Percentiles rank a stretch among this genome's conserved stretches.
These are phyloP conservation scores for Tarenaya hassleriana DNA, from an alignment of 345 rosid species.

Conservation along the genomic window DNA sequence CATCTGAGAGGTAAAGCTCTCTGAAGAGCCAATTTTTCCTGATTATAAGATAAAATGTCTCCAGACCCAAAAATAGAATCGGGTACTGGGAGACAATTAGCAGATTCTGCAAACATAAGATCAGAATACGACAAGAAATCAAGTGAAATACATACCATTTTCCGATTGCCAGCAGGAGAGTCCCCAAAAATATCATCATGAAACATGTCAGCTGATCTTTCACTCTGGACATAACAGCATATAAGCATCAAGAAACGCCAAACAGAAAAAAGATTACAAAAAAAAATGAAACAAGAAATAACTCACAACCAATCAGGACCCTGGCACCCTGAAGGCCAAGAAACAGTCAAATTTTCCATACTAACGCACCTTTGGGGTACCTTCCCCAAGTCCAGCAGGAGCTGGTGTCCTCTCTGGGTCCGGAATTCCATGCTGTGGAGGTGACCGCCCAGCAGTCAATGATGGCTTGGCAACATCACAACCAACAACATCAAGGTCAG, in stretches of 20 bases:
- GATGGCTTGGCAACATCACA: slow-evolving; percentile 34
- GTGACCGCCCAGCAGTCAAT: slow-evolving; percentile 51
- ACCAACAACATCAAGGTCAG: slow-evolving; percentile 30
- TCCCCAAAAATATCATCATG: slow-evolving; percentile 97
- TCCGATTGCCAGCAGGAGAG: slow-evolving; percentile 68
- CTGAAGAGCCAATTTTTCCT: too few species aligned
- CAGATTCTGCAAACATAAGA: slow-evolving; percentile 6
- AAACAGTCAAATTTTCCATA: slow-evolving; percentile 20
- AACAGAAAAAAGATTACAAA: slow-evolving; percentile 2
- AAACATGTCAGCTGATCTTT: slow-evolving; percentile 63
- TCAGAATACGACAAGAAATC: slow-evolving; percentile 5
- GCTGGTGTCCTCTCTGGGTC: slow-evolving; percentile 37
- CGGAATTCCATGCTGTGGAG: slow-evolving; percentile 39
- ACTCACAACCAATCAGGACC: slow-evolving; percentile 25
- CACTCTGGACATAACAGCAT: slow-evolving; percentile 56
- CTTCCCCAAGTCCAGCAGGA: slow-evolving; percentile 84
- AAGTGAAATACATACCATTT: slow-evolving; percentile 41
- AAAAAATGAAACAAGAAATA: slow-evolving; percentile 18
- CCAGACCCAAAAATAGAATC: too few species aligned
- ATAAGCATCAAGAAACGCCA: slow-evolving; percentile 19
- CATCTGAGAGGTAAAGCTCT: too few species aligned
- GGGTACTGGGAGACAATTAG: too few species aligned
- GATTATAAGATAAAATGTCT: too few species aligned
- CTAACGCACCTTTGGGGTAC: slow-evolving; percentile 79
- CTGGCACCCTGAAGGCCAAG: slow-evolving; percentile 15